Conservation (phyloP, 805 yeast species). For the Teunomyces pallodes region DNA sequence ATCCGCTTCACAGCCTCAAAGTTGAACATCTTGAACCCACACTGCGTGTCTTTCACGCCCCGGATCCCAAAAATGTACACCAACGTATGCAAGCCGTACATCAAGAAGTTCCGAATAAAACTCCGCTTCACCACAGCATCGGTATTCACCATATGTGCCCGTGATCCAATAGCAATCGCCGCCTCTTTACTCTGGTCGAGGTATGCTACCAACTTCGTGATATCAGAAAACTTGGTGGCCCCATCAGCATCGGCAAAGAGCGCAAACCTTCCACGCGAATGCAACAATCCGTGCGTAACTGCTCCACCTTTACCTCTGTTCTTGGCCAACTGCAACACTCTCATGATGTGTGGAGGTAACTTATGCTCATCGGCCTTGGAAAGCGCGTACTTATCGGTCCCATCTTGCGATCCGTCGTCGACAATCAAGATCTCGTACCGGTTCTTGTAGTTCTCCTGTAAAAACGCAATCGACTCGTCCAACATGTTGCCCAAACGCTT, state of each 20-base stretch:
- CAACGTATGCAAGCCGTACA: slow-evolving; percentile 87
- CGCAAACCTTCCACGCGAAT: slow-evolving; percentile 66
- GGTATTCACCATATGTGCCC: slow-evolving; percentile 95
- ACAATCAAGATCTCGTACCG: slow-evolving; percentile 78
- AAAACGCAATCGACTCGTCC: slow-evolving; percentile 59
- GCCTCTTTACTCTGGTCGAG: slow-evolving; percentile 40
- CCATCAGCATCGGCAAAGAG: slow-evolving; percentile 98
- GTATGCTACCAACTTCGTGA: slow-evolving; percentile 46
- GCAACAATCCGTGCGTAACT: slow-evolving; percentile 86
- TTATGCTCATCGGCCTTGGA: slow-evolving; percentile 50
- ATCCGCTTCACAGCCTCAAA: slow-evolving; percentile 59
- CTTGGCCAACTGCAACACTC: slow-evolving; percentile 65
- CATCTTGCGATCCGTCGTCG: slow-evolving; percentile 89
- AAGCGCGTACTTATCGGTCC: slow-evolving; percentile 71
- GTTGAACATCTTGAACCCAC: slow-evolving; percentile 94
- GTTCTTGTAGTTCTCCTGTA: slow-evolving; percentile 35
- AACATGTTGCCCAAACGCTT: slow-evolving; percentile 68
- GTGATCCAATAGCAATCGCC: slow-evolving; percentile 81
- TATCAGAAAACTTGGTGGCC: slow-evolving; percentile 79
- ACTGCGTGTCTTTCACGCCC: slow-evolving; percentile 87
- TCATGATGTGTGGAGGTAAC: slow-evolving; percentile 55
- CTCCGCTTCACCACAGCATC: slow-evolving; percentile 97
- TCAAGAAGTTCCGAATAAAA: slow-evolving; percentile 79
- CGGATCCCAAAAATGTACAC: slow-evolving; percentile 88
- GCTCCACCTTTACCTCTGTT: slow-evolving; percentile 96